These are phyloP conservation scores for Suhomyces anneliseae DNA, from an alignment of 1,139 yeast species.

Conservation along the genomic window DNA sequence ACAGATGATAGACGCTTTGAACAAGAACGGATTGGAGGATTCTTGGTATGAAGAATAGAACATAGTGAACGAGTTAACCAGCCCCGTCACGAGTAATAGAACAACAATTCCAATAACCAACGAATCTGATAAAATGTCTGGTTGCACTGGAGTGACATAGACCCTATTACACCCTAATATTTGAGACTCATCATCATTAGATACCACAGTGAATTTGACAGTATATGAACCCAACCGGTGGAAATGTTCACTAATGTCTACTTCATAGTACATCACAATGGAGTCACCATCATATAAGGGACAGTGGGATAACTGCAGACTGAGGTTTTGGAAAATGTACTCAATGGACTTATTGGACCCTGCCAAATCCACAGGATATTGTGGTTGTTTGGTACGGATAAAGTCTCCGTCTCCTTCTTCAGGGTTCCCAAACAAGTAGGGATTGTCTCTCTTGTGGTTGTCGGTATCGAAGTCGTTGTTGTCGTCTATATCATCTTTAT, in stretches of 20 bases:
- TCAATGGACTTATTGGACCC: conserved; percentile 23
- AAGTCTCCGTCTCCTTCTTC: conserved; percentile 1
- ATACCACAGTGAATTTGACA: conserved; percentile 38
- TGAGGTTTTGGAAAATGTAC: conserved; percentile 25
- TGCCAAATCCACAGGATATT: conserved; percentile 10
- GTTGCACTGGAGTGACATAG: conserved; percentile 51
- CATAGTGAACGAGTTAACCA: conserved; percentile 44
- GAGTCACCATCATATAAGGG: conserved; percentile 46
- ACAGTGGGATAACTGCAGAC: conserved; percentile 35
- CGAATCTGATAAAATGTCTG: conserved; percentile 30
- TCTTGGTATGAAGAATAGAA: conserved; percentile 62
- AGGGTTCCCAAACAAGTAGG: not conserved
- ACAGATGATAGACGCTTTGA: conserved; percentile 61
- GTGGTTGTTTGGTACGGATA: not conserved
- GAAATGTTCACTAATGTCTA: conserved; percentile 33
- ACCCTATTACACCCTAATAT: conserved; percentile 50
- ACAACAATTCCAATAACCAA: conserved; percentile 42
- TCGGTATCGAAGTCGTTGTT: not conserved
- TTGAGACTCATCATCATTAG: conserved; percentile 33
- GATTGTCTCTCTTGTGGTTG: not conserved
- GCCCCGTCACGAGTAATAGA: conserved; percentile 42
- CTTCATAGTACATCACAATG: conserved; percentile 38
- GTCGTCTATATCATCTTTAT: too few species aligned
- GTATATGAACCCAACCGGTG: conserved; percentile 46
- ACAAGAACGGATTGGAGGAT: conserved; percentile 56